phyloP scores from a whole-genome alignment of 2,329 filamentous ascomycete species.

The Cytospora piceae region DNA sequence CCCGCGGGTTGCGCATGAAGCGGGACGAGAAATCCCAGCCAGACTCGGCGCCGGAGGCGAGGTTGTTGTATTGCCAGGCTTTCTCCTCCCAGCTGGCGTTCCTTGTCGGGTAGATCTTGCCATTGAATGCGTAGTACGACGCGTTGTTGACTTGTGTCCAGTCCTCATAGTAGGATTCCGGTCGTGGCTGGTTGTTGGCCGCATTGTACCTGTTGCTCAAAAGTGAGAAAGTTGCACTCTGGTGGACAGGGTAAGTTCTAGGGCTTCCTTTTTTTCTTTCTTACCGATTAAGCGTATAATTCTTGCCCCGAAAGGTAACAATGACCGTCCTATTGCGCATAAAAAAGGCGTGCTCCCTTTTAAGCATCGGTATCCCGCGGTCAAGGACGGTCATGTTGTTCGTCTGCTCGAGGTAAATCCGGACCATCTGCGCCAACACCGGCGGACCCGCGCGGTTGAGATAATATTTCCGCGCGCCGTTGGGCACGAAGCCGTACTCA shows the following conservation, averaged over 20 bases:
- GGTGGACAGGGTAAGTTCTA: background rate
- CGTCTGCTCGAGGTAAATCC: slow-evolving; percentile 65
- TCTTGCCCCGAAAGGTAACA: slow-evolving; percentile 50
- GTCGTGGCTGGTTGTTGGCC: slow-evolving; percentile 66
- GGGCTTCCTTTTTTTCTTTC: slow-evolving; percentile 31
- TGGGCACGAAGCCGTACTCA: slow-evolving; percentile 67
- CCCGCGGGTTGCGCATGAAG: slow-evolving; percentile 60
- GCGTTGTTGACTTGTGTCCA: slow-evolving; percentile 66
- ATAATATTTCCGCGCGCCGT: slow-evolving; percentile 70
- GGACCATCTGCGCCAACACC: slow-evolving; percentile 68
- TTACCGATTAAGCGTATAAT: slow-evolving; percentile 60
- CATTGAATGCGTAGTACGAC: slow-evolving; percentile 63
- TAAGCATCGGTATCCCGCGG: slow-evolving; percentile 63
- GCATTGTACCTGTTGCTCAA: slow-evolving; percentile 55
- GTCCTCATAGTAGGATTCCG: slow-evolving; percentile 70
- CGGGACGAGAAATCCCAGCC: slow-evolving; percentile 67
- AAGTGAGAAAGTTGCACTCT: background rate
- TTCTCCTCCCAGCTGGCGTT: slow-evolving; percentile 51
- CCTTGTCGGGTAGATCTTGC: slow-evolving; percentile 61
- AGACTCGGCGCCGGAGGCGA: slow-evolving; percentile 68
- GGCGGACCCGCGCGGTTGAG: slow-evolving; percentile 71
- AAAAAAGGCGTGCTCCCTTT: slow-evolving; percentile 68
- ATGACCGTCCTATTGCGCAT: slow-evolving; percentile 61
- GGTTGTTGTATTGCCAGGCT: slow-evolving; percentile 60
- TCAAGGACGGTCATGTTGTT: slow-evolving; percentile 64